Conservation (phyloP, 2,329 filamentous ascomycete genomes). For the Aureobasidium zeae region DNA sequence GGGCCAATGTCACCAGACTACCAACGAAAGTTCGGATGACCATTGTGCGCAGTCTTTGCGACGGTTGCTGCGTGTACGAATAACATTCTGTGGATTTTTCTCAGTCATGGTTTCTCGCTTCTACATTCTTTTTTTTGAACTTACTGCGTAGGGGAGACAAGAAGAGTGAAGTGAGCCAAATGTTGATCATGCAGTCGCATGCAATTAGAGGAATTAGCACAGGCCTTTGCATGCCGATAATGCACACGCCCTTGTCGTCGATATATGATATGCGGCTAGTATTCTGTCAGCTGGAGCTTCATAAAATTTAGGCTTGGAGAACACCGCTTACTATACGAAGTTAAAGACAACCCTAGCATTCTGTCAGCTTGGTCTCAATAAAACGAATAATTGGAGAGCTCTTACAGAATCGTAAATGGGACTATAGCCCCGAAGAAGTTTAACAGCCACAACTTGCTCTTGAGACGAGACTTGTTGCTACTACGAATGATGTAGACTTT, state of each 20-base stretch:
- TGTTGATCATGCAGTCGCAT: slow-evolving; percentile 53
- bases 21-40: slow-evolving; percentile 53
- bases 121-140: neutral
- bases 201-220: slow-evolving; percentile 53
- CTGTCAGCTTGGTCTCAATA: neutral
- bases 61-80: slow-evolving; percentile 42
- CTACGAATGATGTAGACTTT: slow-evolving; percentile 55
- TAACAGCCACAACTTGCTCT: slow-evolving; percentile 51
- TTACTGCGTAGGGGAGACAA: neutral
- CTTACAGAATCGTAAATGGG: too few relatives aligned
- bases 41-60: slow-evolving; percentile 41
- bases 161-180: slow-evolving; percentile 21
- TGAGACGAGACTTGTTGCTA: slow-evolving; percentile 41
- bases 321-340: slow-evolving; percentile 48
- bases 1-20: slow-evolving; percentile 47
- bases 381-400: too few relatives aligned
- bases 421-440: slow-evolving; percentile 48
- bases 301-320: neutral
- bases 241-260: slow-evolving; percentile 44
- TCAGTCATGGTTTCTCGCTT: neutral
- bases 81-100: slow-evolving; percentile 39
- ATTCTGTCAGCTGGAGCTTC: neutral
- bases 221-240: slow-evolving; percentile 51
- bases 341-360: slow-evolving; percentile 50
- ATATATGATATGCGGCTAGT: slow-evolving; percentile 48